phyloP scores from a whole-genome alignment of 1,139 yeast genomes.

The Taphrina confusa region DNA sequence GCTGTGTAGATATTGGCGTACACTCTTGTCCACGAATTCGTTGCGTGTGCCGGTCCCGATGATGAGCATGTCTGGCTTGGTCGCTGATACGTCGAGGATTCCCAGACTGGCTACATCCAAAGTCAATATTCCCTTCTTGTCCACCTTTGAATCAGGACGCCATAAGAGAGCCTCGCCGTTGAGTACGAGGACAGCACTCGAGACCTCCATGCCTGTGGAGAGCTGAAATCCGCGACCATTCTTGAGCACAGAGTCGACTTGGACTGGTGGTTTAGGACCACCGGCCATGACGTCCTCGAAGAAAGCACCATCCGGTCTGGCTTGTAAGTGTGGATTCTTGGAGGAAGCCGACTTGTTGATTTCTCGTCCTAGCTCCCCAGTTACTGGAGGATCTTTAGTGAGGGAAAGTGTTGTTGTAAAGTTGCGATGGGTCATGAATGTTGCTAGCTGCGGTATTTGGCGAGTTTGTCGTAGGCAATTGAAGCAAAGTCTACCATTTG shows the following conservation, averaged over 20 bases:
- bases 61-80: conserved; percentile 34
- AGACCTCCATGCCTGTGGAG: conserved; percentile 32
- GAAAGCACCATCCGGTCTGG: conserved; percentile 30
- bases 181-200: conserved; percentile 25
- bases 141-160: conserved; percentile 23
- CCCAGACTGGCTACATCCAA: conserved; percentile 24
- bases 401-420: too few species aligned
- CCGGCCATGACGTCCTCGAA: conserved; percentile 35
- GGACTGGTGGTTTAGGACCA: conserved; percentile 22
- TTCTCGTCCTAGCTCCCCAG: conserved; percentile 12
- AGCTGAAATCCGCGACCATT: conserved; percentile 32
- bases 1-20: conserved; percentile 13
- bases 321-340: conserved; percentile 12
- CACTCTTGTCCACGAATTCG: conserved; percentile 27
- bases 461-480: not conserved
- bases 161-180: conserved; percentile 30
- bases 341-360: conserved; percentile 20
- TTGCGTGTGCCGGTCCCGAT: conserved; percentile 32
- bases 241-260: conserved; percentile 30
- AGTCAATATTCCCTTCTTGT: conserved; percentile 25
- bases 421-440: too few species aligned
- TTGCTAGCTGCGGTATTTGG: too few species aligned
- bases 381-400: not conserved
- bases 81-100: conserved; percentile 23
- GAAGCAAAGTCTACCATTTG: not conserved